Base-by-base conservation (phyloP, 2,329 filamentous ascomycete species). In the Trichoderma sp. region DNA sequence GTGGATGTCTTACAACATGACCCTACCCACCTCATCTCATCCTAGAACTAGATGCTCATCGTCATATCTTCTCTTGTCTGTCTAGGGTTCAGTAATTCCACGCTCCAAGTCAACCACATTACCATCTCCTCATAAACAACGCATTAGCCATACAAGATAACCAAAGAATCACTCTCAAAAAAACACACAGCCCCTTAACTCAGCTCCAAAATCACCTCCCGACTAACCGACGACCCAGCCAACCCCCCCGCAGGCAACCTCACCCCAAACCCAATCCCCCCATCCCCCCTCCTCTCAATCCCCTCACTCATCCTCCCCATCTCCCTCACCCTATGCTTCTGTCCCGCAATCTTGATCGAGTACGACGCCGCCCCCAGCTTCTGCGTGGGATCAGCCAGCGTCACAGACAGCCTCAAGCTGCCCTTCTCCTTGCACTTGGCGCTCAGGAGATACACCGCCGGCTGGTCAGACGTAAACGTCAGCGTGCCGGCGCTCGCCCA, bases 381-480 rank as follows among this genome's bases (percentile, higher is more conserved):
- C 67, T 71, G 70, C 5, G 67, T 71, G 21, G 70, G 70, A 21
- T 71, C 69, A 3, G 70, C 67, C 47, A 69, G 17, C 1, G 67
- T 68, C 26, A 71, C 61, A 12, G 12, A 17, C 28, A 71, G 41
- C 15, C 30, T 19, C 34, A 67, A 21, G 10, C 57, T 60, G 21
- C 65, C 55, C 34, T 63, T 66, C 0, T 48, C 24, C 45, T 59
- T 63, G 41, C 57, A 63, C 14, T 56, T n/a, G 4, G 56, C 54
- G 0, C 63, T 62, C 6, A 71, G 30, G 19, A 71, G 59, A 45
- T 64, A 69, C n/a, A 64, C 64, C 21, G 56, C 69, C 1, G 69
- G 69, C 63, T 69, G 66, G 3, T 61, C 63, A 9, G 68, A 68
- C 3, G 52, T 66, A 26, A 71, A 60, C 9, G 63, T 66, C 7